Base-by-base conservation (phyloP, 2,329 filamentous ascomycete species). In the Phymatotrichopsis omnivora region DNA sequence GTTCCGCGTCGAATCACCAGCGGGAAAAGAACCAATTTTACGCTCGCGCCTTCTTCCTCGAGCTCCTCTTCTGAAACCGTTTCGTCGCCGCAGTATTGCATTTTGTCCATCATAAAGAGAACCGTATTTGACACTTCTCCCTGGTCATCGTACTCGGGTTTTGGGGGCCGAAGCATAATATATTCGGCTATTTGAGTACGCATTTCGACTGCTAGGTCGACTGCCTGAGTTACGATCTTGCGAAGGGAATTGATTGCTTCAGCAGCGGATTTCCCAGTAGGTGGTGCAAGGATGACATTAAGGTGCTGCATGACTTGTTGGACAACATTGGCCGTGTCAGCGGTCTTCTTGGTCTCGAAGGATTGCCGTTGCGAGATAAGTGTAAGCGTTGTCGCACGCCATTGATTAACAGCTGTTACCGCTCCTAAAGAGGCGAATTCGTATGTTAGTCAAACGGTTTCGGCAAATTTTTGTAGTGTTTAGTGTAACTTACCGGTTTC, bases 1-100 rank as follows among this genome's bases (percentile, higher is more conserved):
- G 93, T 84, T 42, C 87, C 89, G 68, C 91, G 93, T 68, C 94
- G 94, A 58, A 96, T 85, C 14, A 98, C 89, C 1, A 96, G 73
- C 7, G 93, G 93, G 70, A 98, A 98, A 30, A 98, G 75, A 2
- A 98, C 87, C 51, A 94, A 76, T 56, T 91, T 83, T 30, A 98
- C 86, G 14, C 89, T 76, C 20, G 85, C 80, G 30, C 76, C 73
- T 50, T 80, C 73, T 5, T 72, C 70, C 64, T 96, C 83, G 19
- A 94, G 75, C 41, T 89, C 82, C 55, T 89, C 82, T 63, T 71
- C 42, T 68, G 56, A 65, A 16, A 46, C 31, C 16, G 62, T 58
- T 14, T 62, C 62, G 23, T 52, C 73, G 53, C 80, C 76, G 31
- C 82, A 80, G 49, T 80, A 85, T 60, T 91, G 93, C 89, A 98